Conservation (phyloP, 2,329 filamentous ascomycete genomes). For the Fusarium lateritium region DNA sequence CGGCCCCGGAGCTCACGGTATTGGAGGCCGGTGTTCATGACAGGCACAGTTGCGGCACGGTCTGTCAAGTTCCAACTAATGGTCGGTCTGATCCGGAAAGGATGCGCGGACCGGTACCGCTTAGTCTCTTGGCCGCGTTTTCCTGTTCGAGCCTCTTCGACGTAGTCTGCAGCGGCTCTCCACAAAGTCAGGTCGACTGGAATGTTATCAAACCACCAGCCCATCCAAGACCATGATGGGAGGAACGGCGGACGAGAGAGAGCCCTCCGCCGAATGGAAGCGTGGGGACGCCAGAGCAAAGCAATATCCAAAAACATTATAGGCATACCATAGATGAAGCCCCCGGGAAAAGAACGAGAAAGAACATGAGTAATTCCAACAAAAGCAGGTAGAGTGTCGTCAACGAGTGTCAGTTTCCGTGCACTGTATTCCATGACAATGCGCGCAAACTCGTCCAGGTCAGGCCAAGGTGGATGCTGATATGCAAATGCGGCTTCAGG, state of each 20-base stretch:
- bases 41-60: constrained; percentile 52
- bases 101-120: constrained; percentile 55
- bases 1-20: constrained; percentile 58
- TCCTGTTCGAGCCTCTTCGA: constrained; percentile 55
- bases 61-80: constrained; percentile 60
- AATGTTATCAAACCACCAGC: constrained; percentile 63
- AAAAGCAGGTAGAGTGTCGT: constrained; percentile 61
- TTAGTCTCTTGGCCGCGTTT: constrained; percentile 53
- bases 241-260: constrained; percentile 56
- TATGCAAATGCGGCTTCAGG: constrained; percentile 55
- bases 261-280: constrained; percentile 58
- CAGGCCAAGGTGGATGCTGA: constrained; percentile 61
- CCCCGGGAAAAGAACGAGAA: constrained; percentile 58
- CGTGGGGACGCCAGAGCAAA: constrained; percentile 61
- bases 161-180: constrained; percentile 61
- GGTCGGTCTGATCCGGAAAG: constrained; percentile 58
- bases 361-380: constrained; percentile 60
- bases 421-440: constrained; percentile 62
- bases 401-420: constrained; percentile 56
- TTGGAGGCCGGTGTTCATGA: constrained; percentile 57
- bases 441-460: constrained; percentile 62
- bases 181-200: constrained; percentile 60
- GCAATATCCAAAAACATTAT: constrained; percentile 63
- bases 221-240: constrained; percentile 65
- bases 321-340: constrained; percentile 63